A percentile compares a stretch with the other conserved stretches of the same genome.
These are phyloP conservation scores for Juglanconis sp. DNA, from an alignment of 2,329 filamentous ascomycete species.

Conservation along the genomic window DNA sequence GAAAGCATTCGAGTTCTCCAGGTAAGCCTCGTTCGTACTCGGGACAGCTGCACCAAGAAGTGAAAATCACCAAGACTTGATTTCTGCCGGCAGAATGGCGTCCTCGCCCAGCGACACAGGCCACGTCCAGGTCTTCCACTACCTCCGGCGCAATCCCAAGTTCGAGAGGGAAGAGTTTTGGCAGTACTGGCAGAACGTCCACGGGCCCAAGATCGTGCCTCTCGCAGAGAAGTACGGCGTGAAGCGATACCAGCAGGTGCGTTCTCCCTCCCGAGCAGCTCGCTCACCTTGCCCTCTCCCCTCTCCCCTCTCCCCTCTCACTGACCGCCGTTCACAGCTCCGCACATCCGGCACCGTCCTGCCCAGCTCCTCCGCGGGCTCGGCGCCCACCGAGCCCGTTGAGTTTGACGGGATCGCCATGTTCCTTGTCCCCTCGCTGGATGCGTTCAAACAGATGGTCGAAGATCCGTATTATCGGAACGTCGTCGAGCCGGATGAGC, in stretches of 20 bases:
- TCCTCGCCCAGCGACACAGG: background rate
- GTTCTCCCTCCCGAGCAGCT: background rate
- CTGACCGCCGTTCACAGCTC: background rate
- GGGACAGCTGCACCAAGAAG: no score
- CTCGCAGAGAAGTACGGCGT: background rate
- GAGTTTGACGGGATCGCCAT: slow-evolving; percentile 1
- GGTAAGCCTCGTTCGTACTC: no score
- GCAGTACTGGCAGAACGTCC: background rate
- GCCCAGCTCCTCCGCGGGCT: background rate
- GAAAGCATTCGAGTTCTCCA: no score
- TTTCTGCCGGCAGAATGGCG: no score
- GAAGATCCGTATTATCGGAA: background rate
- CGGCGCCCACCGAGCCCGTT: background rate
- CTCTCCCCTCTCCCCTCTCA: background rate
- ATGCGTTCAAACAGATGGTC: background rate
- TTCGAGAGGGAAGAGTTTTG: background rate
- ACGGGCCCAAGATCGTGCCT: background rate
- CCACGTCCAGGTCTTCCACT: background rate
- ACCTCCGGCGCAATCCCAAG: background rate
- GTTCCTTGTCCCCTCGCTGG: background rate
- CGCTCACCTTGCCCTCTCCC: no score
- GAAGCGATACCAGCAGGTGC: slow-evolving; percentile 3
- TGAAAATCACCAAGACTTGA: no score
- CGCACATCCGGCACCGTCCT: background rate
- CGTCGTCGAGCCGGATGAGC: background rate